Conservation (phyloP, 2,329 filamentous ascomycete genomes). For the Penicillium olsonii region DNA sequence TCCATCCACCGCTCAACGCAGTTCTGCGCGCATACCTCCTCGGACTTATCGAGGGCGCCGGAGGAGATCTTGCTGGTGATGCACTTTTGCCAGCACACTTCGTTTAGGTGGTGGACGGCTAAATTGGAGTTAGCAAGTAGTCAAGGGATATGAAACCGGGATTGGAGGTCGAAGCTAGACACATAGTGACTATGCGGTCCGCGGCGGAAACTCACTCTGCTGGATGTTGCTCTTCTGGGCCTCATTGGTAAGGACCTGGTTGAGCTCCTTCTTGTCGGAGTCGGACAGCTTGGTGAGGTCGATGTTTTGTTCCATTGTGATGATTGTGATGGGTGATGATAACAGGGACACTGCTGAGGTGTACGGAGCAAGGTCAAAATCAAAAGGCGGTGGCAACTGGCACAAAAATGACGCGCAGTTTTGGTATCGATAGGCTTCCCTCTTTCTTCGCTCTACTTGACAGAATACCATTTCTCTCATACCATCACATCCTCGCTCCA, state of each 20-base stretch:
- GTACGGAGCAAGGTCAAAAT: slow-evolving; percentile 18
- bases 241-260: slow-evolving; percentile 82
- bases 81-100: slow-evolving; percentile 95
- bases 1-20: slow-evolving; percentile 95
- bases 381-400: slow-evolving; percentile 28
- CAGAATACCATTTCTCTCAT: neutral
- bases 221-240: slow-evolving; percentile 71
- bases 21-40: slow-evolving; percentile 84
- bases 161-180: neutral
- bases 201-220: slow-evolving; percentile 43
- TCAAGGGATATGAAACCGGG: neutral
- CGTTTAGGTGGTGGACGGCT: slow-evolving; percentile 68
- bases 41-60: slow-evolving; percentile 70
- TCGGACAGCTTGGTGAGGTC: slow-evolving; percentile 76
- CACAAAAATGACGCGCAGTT: slow-evolving; percentile 28
- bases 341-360: neutral
- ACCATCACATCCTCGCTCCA: too few relatives aligned
- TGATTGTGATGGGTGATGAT: neutral
- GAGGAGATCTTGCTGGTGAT: slow-evolving; percentile 71
- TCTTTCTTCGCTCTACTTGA: neutral
- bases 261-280: slow-evolving; percentile 82
- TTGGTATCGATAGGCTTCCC: slow-evolving; percentile 10
- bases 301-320: slow-evolving; percentile 45
- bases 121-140: slow-evolving; percentile 10
- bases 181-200: neutral